Evolutionary conservation across 352 stramenopile species (phyloP).

Genomic region (Phytophthora fragariaefolia): DNA sequence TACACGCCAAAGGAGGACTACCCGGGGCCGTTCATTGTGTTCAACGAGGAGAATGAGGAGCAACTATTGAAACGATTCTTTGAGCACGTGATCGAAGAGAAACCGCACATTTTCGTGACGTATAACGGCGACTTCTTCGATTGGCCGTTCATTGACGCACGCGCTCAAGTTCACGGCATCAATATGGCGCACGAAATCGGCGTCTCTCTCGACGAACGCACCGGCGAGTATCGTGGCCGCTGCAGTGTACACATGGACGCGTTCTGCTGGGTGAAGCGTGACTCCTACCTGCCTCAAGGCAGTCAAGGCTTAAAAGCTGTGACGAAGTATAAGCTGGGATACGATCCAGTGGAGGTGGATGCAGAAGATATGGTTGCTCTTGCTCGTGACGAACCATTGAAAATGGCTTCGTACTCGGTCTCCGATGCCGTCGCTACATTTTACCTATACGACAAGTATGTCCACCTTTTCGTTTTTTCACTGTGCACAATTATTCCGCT

Average conservation of each 20-base stretch:
- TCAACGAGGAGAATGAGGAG: slow-evolving; percentile 95
- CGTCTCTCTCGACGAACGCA: slow-evolving; percentile 67
- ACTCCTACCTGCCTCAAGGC: slow-evolving; percentile 99
- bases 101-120: slow-evolving; percentile 98
- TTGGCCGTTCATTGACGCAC: slow-evolving; percentile 98
- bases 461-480: slow-evolving; percentile 99
- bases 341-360: slow-evolving; percentile 98
- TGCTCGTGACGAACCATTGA: slow-evolving; percentile 93
- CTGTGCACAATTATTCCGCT: slow-evolving; percentile 99
- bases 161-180: slow-evolving; percentile 92
- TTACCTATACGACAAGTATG: slow-evolving; percentile 99
- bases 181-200: slow-evolving; percentile 92
- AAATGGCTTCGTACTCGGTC: slow-evolving; percentile 99
- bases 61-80: slow-evolving; percentile 90
- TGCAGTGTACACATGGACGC: slow-evolving; percentile 97
- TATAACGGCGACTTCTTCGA: slow-evolving; percentile 99
- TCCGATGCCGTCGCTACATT: slow-evolving; percentile 99
- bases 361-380: slow-evolving; percentile 99
- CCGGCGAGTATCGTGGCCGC: slow-evolving; percentile 92
- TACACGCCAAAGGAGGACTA: slow-evolving; percentile 97
- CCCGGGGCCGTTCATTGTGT: slow-evolving; percentile 94
- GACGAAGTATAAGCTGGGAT: slow-evolving; percentile 99
- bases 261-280: slow-evolving; percentile 99
- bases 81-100: slow-evolving; percentile 89
- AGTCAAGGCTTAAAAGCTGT: slow-evolving; percentile 99